Base-by-base conservation (phyloP, 768 basidiomycete species). In the Podaxis sp. region DNA sequence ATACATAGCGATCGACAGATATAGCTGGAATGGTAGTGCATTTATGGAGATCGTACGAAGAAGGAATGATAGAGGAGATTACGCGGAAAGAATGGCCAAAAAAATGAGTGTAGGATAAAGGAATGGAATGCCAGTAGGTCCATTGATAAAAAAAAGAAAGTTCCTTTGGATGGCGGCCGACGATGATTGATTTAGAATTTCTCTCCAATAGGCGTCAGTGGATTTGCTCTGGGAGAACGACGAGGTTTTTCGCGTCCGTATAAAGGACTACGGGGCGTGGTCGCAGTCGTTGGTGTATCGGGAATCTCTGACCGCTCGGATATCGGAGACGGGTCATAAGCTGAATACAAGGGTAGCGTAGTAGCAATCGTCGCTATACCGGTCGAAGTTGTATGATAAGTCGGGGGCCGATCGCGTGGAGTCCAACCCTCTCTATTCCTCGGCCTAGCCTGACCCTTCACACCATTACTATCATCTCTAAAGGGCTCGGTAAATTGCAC, bases 341-440 rank as follows among this genome's bases (percentile, higher is more conserved):
- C 38, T 11, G 50, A 52, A 26, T 60, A 60, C 40, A 17, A 38
- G 11, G 59, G 59, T 28, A 60, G 59, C 5, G 24, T 46, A 2
- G 59, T 60, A 11, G 59, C 59, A n/a, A 60, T 54, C 11, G 59
- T 60, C 15, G 52, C 24, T 11, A 53, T 20, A 15, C 58, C 59
- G 5, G 59, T 60, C 12, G n/a, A n/a, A 10, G 6, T 53, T 4
- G 59, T 60, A 33, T 53, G 20, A 28, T 60, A 60, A 3, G 59
- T 60, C 2, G 59, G 59, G 30, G 59, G 59, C 2, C 59, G 51
- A n/a, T 54, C 59, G 5, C 37, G 17, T 28, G 44, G 50, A 20
- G 28, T 46, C 11, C 13, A 7, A 28, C 50, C 37, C 12, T 53
- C 59, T 28, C 41, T 30, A 33, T 30, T 53, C 50, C 50, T 40